Conservation (phyloP, 2,329 filamentous ascomycete genomes). For the Paecilomyces formosus region DNA sequence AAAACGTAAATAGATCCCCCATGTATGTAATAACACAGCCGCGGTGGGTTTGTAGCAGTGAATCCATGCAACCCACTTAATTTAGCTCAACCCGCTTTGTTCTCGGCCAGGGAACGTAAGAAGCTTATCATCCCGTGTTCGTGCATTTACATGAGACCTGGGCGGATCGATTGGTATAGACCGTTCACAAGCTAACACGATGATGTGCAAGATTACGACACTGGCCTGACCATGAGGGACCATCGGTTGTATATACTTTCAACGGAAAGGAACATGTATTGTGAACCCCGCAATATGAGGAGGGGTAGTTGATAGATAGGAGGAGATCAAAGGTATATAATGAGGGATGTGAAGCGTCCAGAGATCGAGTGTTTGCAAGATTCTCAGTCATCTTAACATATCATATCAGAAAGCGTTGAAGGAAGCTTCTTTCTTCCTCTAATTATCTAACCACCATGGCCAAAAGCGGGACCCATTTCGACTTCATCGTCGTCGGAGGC, state of each 20-base stretch:
- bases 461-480: slow-evolving; percentile 27
- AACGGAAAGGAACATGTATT: neutral
- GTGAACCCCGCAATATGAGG: neutral
- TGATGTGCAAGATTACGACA: neutral
- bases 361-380: neutral
- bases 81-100: neutral
- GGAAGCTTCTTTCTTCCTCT: neutral
- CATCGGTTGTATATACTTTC: neutral
- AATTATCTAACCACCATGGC: slow-evolving; percentile 43
- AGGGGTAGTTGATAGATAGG: neutral
- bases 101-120: neutral
- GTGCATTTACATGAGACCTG: neutral
- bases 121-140: neutral
- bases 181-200: neutral
- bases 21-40: neutral
- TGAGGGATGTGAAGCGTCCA: neutral
- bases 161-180: neutral
- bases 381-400: neutral
- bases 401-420: too few species aligned
- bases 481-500: slow-evolving; percentile 26
- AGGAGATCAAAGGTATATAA: neutral
- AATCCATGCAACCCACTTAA: neutral
- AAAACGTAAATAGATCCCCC: neutral
- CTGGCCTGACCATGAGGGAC: neutral
- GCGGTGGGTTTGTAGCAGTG: neutral